Evolutionary conservation across 225 moss, liverwort and hornwort genomes (phyloP), one percentile per base, ranked within the genome.

Genomic region (Polytrichum commune): DNA sequence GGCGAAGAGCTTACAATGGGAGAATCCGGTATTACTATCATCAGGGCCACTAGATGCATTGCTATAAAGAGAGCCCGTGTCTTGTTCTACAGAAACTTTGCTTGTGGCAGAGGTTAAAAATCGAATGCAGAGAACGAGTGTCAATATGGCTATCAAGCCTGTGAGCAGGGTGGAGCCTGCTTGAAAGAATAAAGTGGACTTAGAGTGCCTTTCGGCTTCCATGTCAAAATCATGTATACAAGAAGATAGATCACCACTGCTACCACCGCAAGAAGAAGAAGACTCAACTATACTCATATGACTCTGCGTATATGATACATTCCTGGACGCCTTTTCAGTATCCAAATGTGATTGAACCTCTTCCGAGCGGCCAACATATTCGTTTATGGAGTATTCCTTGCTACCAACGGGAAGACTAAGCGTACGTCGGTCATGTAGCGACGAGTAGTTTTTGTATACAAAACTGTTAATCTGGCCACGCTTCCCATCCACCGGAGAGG

Each of bases 381-480:
- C 58, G 29, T 74, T 76, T 2, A 78, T 53, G 2, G 79, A 76
- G 57, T 64, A 83, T 10, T 79, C 72, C 8, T 73, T 75, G 46
- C 46, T 16, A 1, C 86, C 80, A 4, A 80, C 33, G 0, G 91
- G 91, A 1, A 91, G 79, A 7, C 86, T 86, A 25, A 81, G 62
- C 5, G 91, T 85, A 5, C 91, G 91, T 5, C 89, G 69, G 1
- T 82, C 86, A 16, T 77, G 81, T 27, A 89, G 60, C 7, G 86
- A 75, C 5, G 86, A 75, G 7, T 91, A 86, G 54, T 91, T 89
- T 69, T 89, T 89, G 1, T 76, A 80, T 4, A 88, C 76, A 24
- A 81, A 89, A 62, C 81, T 84, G 18, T 82, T 79, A 23, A 88
- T 77, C 0, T 88, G 88, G 0, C 88, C 79, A 0, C 74, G 81